Evolutionary conservation across 2,329 filamentous ascomycete species (phyloP), one percentile per base, ranked within the genome.

Genomic region (Diaporthe sp.): DNA sequence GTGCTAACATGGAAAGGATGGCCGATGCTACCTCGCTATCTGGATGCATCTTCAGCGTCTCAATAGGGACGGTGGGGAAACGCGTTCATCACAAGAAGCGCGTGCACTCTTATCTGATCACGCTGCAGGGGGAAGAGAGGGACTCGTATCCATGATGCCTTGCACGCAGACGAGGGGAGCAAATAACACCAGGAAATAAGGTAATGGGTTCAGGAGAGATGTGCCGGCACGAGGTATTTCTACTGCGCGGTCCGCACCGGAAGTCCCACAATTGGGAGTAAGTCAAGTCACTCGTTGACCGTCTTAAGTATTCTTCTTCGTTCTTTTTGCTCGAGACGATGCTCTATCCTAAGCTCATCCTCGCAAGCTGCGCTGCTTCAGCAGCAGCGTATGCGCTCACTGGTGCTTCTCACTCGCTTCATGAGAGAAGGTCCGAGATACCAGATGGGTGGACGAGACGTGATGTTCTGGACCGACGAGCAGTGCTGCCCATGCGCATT

Each of bases 401-500:
- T 19, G 46, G 65, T 55, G 31, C 65, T 55, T 70, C 65, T 70
- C 65, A 55, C 49, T 70, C 65, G 28, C 22, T 76, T 25, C 75
- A 76, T 34, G 75, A 76, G 68, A 76, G 65, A 65, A 71, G 75
- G 9, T 49, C 70, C 13, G 58, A 31, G 6, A 70, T 72, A 44
- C 75, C 75, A 19, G 58, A 49, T 28, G 75, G 75, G 5, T 76
- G 75, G 75, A 71, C 71, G 44, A 71, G 55, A 25, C 60, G 70
- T 62, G 75, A 72, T 15, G 51, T 68, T 31, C 73, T 76, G 39
- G 73, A 76, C 37, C 73, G 75, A 44, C 60, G 72, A 37, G 60
- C 74, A 44, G 72, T 62, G 37, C 71, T 76, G 70, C 75, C 75
- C 22, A 74, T 76, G n/a, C 55, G 65, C 25, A 67, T 76, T n/a